Base-by-base conservation (phyloP, 345 rosid species). In the Clarkia xantiana region DNA sequence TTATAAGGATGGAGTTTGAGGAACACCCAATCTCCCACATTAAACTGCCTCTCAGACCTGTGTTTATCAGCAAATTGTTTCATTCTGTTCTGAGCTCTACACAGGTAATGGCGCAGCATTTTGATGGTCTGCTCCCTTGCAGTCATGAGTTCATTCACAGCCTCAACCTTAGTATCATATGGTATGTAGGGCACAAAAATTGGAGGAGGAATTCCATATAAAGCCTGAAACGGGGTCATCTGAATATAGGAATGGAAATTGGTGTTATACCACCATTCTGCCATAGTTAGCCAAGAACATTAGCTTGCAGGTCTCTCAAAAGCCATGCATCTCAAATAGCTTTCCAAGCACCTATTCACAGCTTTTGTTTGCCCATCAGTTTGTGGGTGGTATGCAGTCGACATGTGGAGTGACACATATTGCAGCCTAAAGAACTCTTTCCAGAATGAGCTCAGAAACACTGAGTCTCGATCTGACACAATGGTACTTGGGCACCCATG, bases 201-300 rank as follows among this genome's bases (percentile, higher is more conserved):
- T 9, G 22, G 50, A 1, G 50, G 2, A 4, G 4, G 5, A 1
- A 17, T 1, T 11, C 22, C 50, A 7, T 47, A 17, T 3, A 17
- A 9, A 1, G 2, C 25, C 25, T 5, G 2, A 3, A 17, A 47
- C 2, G 50, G 50, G 2, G 29, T 1, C 11, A 9, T 47, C 14
- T 16, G 10, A 3, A 18, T 17, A 8, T 19, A 1, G 12, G 1
- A 15, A 12, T 47, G 50, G 2, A 14, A 47, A 3, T 10, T 15
- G 14, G 45, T 47, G 50, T 47, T 16, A 16, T 47, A 47, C 10
- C 50, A 16, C 22, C 14, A 47, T 47, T 47, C 29, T 17, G 29
- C 50, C 22, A 17, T 2, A 8, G 50, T 1, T 6, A 47, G 50
- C 50, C 50, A 47, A 1, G 6, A 0, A 1, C 3, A 4, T 20